phyloP scores from a whole-genome alignment of 2,329 filamentous ascomycete genomes.

The Pyrenophora tritici-repentis region DNA sequence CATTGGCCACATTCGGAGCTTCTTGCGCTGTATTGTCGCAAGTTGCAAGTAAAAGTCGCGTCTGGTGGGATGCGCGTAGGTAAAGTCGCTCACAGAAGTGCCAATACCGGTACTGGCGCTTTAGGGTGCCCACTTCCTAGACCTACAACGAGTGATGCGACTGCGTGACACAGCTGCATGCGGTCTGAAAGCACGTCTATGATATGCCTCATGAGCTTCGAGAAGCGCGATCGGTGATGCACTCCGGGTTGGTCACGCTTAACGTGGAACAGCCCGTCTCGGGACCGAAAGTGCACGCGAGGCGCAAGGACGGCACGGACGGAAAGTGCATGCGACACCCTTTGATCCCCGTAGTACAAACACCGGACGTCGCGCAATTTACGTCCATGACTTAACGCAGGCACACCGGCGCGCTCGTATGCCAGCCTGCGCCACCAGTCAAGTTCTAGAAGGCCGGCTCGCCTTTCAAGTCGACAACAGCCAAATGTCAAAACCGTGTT shows the following conservation, averaged over 20 bases:
- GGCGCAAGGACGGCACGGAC: not conserved
- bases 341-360: not conserved
- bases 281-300: too few relatives aligned
- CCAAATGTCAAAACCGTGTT: not conserved
- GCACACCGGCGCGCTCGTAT: not conserved
- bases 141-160: not conserved
- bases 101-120: not conserved
- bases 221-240: not conserved
- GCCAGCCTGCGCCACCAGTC: not conserved
- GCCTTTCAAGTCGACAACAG: not conserved
- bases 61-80: not conserved
- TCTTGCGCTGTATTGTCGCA: conserved; percentile 2
- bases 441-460: not conserved
- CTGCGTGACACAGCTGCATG: not conserved
- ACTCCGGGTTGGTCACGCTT: not conserved
- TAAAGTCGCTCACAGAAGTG: not conserved
- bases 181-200: not conserved
- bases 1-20: not conserved
- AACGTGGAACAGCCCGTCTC: not conserved
- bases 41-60: not conserved
- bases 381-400: conserved; percentile 1
- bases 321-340: not conserved
- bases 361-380: not conserved
- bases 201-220: not conserved
- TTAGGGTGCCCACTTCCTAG: not conserved